Evolutionary conservation across 169 alveolate genomes (phyloP), one percentile per base, ranked within the genome.

Genomic region (Plasmodium ovale): DNA sequence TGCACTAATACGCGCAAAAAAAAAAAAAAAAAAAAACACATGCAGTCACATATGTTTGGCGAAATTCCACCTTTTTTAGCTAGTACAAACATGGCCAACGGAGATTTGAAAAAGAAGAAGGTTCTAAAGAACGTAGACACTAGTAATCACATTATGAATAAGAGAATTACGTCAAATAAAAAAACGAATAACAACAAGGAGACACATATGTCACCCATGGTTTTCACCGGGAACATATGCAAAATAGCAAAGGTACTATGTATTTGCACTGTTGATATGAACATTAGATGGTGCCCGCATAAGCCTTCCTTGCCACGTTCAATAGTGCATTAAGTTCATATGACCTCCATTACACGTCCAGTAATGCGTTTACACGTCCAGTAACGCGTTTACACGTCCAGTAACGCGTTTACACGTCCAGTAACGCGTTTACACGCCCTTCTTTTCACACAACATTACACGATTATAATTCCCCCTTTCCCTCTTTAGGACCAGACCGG

Each of bases 401-500:
- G 19, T 35, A 14, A 35, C 27, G 31, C 25, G 7, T 54, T 12
- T 2, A 14, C 23, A 1, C 12, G 35, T 10, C 9, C 10, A 5
- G 19, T 35, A 14, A 35, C 27, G 31, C 53, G 27, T 37, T 64
- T 64, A 21, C 6, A 21, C 23, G 6, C 27, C 25, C 53, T 42
- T 9, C 27, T 6, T 21, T 9, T 7, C 16, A 59, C 25, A 7
- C 19, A 59, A 21, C n/a, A 19, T 7, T 39, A 0, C 44, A 9
- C 39, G 9, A n/a, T 0, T 16, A n/a, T 37, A 35, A n/a, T 37
- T 0, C 25, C 6, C 35, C 6, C 16, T 69, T 69, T 47, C n/a
- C 19, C 1, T 49, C 33, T 14, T 71, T n/a, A 94, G 77, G 97
- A 96, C 62, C 97, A 96, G 88, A 85, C 95, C 0, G 98, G 98